Base-by-base conservation (phyloP, 176 grass and related monocot genomes). In the Raddia distichophylla region DNA sequence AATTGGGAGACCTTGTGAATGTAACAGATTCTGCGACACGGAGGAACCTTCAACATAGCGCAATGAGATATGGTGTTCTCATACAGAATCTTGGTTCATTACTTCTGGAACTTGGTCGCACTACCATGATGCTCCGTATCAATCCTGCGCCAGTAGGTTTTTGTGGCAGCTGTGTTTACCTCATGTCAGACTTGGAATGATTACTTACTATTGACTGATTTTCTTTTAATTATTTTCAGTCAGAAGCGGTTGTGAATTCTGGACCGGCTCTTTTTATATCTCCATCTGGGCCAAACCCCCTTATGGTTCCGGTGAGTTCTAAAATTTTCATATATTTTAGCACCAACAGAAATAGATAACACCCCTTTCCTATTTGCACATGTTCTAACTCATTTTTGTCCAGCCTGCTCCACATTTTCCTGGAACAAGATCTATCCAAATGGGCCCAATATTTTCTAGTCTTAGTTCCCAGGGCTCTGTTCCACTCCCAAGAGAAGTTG, bases 241-340 rank as follows among this genome's bases (percentile, higher is more conserved):
- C 80, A 73, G 96, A 95, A 84, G 93, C 91, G 2, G 85, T 87
- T 45, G 85, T 99, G 18, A 95, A 93, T 73, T 94, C 93, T 74
- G 96, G 96, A 80, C 91, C 96, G 14, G 96, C 96, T 77, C 86
- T 99, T 90, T 99, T 93, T 82, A 91, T 99, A 69, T 99, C 96
- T 83, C 89, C 90, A 81, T 88, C 87, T 86, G 93, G 91, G 15
- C 93, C 96, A 76, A 99, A 95, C 85, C 93, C 93, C 73, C 81
- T 99, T 84, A 95, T 99, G 96, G 96, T 95, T 93, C 93, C 91
- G 79, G 96, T 99, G 66, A 85, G 84, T 83, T 77, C 27, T 73
- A 40, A 32, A 60, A 72, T 18, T 51, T 86, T 80, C 68, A 51
- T 40, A 40, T 40, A 79, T 64, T 66, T 64, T 50, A 79, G 16